Base-by-base conservation (phyloP, 441 rosid genomes). In the Euphorbia celastroides region DNA sequence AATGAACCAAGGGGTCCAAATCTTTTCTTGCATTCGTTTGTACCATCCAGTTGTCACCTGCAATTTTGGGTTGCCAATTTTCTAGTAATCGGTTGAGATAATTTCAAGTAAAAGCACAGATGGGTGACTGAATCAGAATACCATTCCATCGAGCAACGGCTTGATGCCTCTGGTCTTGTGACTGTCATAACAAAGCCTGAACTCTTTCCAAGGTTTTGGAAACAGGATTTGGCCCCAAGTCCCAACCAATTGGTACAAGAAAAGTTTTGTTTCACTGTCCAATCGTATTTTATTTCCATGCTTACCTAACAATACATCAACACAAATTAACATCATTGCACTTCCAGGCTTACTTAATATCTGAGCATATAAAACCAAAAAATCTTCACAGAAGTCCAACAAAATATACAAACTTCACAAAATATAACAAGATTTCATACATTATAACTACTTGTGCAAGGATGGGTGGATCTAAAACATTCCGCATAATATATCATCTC, bases 1-100 rank as follows among this genome's bases (percentile, higher is more conserved):
- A 20, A 93, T 91, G 75, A 93, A 93, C 99, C 96, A 93, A 65
- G 99, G 99, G 25, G 96, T 93, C 99, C 97, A 93, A 62, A 93
- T 91, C 68, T 83, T 80, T 76, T 93, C 99, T 64, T 95, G 96
- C 79, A 84, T 62, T 87, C 57, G 83, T 76, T 87, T 93, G 80
- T 93, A 91, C 99, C 99, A 93, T 54, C 93, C 92, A n/a, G 74
- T 89, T 7, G 97, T 79, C 67, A 93, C 93, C 99, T 91, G 84
- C 72, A 66, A 52, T 28, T 42, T 38, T 38, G 68, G 28, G 57
- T 41, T 60, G 54, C n/a, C n/a, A 38, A 50, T 46, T 54, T 41
- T 55, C 65, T 60, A 74, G 50, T 31, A 67, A 68, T 55, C 28
- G 34, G 23, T 51, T 36, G 42, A 32, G 25, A 9, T 30, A 50